Base-by-base conservation (phyloP, 2,329 filamentous ascomycete species). In the Aspergillus luchuensis region DNA sequence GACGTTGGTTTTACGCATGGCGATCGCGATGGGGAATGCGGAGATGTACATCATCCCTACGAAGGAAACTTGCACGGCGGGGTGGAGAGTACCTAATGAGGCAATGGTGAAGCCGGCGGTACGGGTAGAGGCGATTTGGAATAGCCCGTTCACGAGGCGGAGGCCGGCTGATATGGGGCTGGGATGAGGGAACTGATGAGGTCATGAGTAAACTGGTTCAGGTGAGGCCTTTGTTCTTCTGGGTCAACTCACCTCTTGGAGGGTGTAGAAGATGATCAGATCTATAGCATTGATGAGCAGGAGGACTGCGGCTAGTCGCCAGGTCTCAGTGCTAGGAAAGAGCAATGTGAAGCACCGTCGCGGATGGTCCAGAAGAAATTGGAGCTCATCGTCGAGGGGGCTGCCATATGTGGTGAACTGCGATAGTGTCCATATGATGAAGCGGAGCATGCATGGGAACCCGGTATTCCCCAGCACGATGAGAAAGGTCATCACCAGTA, bases 401-500 rank as follows among this genome's bases (percentile, higher is more conserved):
- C 87, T 90, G 5, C 80, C 83, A 33, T 76, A 77, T 2, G 89
- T 87, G 0, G 88, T 84, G 54, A 89, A 67, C 58, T 88, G 85
- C n/a, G 90, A 90, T 23, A 84, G 71, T 1, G 89, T 70, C 92
- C 94, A 98, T 60, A 98, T 97, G 65, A 94, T 86, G 70, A 97
- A 91, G 5, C 94, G 89, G 19, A 97, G 84, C 89, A 97, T 92
- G 70, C 94, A 90, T 0, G 93, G 93, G 67, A 97, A 97, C 0
- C 90, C 93, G 0, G 93, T 97, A 71, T 97, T 97, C 58, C 93
- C 93, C 62, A 96, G 90, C 61, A 97, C 87, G 71, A 97, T 93
- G 38, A 97, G 84, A 67, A 96, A 95, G 15, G 87, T 88, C 78
- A 92, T 88, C 51, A 93, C 72, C 17, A 96, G 80, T 53, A 97